Evolutionary conservation across 2,329 filamentous ascomycete species (phyloP), one percentile per base, ranked within the genome.

Genomic region (Hypocrella siamensis): DNA sequence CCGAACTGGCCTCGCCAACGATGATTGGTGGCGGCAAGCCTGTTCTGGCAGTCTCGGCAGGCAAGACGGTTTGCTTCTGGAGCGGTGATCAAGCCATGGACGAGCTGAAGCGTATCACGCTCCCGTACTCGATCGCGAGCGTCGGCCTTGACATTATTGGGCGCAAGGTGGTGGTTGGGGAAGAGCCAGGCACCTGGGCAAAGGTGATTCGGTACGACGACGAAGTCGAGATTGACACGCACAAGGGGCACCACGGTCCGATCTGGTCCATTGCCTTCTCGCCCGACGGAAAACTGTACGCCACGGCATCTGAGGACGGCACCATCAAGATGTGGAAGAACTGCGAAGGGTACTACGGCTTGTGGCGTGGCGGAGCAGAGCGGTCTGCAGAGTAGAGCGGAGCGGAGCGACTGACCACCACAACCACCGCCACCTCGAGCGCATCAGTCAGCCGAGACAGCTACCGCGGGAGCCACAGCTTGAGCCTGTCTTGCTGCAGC

Each of bases 191-290:
- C 48, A 96, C 90, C 0, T 98, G 88, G 88, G 88, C 90, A n/a
- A 76, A 83, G 37, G 80, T 96, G 5, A 92, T 93, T 60, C 75
- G 85, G 46, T 88, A 85, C 57, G 84, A 94, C 36, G 76, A 78
- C 31, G 79, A 79, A 44, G 67, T 70, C 41, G 85, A 93, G 53
- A 61, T 94, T 27, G 90, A 96, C 52, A 79, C 88, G 10, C 83
- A 93, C 60, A 94, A 94, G 57, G 90, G 90, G 17, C 90, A 98
- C 45, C 90, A 98, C 48, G 90, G 90, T 2, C 88, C 88, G 2
- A 90, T 98, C 39, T 98, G 90, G 90, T 93, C 85, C 5, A 76
- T 92, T 37, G 79, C 79, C 35, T 98, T 93, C 56, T 90, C 86
- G 1, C 90, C 90, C 0, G 90, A 98, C 48, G 86, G 86, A 29